Conservation (phyloP, 2,329 filamentous ascomycete species). For the Arthrobotrys iridis region DNA sequence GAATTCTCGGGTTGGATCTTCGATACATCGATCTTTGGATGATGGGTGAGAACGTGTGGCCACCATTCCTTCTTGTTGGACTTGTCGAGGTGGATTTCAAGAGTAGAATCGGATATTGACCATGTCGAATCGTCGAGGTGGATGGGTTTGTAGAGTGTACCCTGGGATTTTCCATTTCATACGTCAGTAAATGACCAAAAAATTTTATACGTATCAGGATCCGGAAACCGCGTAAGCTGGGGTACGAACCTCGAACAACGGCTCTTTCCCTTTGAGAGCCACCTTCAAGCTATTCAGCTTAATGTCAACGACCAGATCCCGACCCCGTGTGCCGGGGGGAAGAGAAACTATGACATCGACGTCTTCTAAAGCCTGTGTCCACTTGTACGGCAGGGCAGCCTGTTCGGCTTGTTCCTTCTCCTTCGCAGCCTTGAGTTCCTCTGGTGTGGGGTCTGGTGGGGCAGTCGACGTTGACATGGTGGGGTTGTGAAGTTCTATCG, state of each 20-base stretch:
- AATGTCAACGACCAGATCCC: constrained; percentile 83
- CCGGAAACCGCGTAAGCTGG: background rate
- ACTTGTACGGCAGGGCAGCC: constrained; percentile 92
- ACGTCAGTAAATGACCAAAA: background rate
- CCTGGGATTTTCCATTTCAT: constrained; percentile 68
- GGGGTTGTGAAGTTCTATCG: background rate
- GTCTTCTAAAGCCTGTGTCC: constrained; percentile 91
- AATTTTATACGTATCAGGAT: background rate
- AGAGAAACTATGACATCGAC: constrained; percentile 81
- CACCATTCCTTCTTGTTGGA: constrained; percentile 98
- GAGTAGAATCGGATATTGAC: constrained; percentile 81
- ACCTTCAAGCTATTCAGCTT: constrained; percentile 81
- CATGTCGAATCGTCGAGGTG: constrained; percentile 89
- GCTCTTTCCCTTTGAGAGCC: constrained; percentile 85
- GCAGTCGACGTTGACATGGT: constrained; percentile 46
- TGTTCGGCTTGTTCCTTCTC: constrained; percentile 87
- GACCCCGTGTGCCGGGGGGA: constrained; percentile 82
- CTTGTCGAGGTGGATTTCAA: constrained; percentile 93
- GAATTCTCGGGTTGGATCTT: constrained; percentile 95
- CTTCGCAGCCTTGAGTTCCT: constrained; percentile 66
- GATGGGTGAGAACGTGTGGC: constrained; percentile 85
- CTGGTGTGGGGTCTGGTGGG: constrained; percentile 50
- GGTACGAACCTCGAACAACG: constrained; percentile 66
- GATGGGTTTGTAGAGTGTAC: constrained; percentile 82
- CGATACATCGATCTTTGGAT: constrained; percentile 90